Base-by-base conservation (phyloP, 2,329 filamentous ascomycete genomes). In the Gaeumannomyces tritici region DNA sequence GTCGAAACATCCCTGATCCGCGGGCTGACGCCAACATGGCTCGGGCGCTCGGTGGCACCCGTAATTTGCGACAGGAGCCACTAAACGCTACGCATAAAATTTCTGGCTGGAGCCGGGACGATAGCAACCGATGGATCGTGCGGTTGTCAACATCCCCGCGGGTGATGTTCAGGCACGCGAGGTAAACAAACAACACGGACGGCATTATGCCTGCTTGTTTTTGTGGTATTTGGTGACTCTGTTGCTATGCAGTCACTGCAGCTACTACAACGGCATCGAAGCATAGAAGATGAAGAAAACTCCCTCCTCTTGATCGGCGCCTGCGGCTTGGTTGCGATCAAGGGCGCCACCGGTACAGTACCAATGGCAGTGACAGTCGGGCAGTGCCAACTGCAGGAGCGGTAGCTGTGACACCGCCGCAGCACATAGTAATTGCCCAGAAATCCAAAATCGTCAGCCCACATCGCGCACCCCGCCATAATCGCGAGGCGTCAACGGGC, bases 41-140 rank as follows among this genome's bases (percentile, higher is more conserved):
- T 47, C 35, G 28, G 63, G 62, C 55, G 28, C 61, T 59, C 60
- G 62, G 66, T 65, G 66, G 66, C 64, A 61, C 65, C 64, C 59
- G 65, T 63, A 66, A 67, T 67, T 66, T 67, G 60, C 59, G 57
- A 47, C 33, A 59, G 55, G 58, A 61, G 65, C 65, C 66, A 67
- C 65, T 67, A 65, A 64, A 55, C 21, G 55, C 33, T 58, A 55
- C 55, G 65, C 66, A 67, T 66, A 62, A 66, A 65, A 51, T 51
- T 42, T 51, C 42, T n/a, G 42, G 42, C 42, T 51, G 42, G 42
- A 51, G 42, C 8, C 42, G 42, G 42, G 21, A 51, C 42, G 42
- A 51, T 51, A 51, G 42, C 42, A 51, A 51, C 42, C 18, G 42
- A 47, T 42, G 42, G 42, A 47, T 15, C 42, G 42, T n/a, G 42